These are phyloP conservation scores for Paratinospora sagittata DNA, from an alignment of 164 flowering plant species.

Conservation along the genomic window DNA sequence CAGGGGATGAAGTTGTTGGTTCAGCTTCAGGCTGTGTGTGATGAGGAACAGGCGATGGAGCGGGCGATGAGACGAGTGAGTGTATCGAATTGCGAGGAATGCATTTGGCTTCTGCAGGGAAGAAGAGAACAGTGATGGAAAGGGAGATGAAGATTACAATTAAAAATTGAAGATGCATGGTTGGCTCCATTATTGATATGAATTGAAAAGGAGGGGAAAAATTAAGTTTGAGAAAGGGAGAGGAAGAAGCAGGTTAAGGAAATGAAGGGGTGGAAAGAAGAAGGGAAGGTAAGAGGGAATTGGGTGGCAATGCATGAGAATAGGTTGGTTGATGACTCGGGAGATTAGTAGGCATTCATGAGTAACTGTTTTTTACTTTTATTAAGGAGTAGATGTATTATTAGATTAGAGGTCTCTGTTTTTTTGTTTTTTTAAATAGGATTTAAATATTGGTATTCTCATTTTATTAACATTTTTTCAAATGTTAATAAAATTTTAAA, in stretches of 20 bases:
- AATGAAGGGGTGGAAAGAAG: neutral
- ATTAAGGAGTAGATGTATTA: neutral
- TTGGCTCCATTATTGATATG: slow-evolving; percentile 7
- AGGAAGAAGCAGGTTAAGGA: neutral
- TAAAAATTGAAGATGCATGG: neutral
- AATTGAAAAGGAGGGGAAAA: too few species aligned
- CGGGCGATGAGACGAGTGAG: too few species aligned
- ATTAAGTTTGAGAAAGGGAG: neutral
- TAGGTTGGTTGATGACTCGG: neutral
- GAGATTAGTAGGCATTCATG: neutral
- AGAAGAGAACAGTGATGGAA: slow-evolving; percentile 15
- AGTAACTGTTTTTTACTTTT: neutral
- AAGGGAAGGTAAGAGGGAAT: neutral
- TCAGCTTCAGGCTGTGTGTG: too few species aligned
- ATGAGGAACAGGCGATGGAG: too few species aligned
- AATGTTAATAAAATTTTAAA: too few species aligned
- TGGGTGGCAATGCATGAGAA: slow-evolving; percentile 19
- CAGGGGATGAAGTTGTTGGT: neutral
- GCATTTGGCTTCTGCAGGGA: slow-evolving; percentile 14
- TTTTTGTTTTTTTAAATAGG: too few species aligned
- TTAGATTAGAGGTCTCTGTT: too few species aligned
- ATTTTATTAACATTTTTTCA: too few species aligned
- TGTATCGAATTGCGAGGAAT: slow-evolving; percentile 8
- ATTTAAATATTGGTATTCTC: too few species aligned
- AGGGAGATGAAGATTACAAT: slow-evolving; percentile 13